Base-by-base conservation (phyloP, 805 yeast genomes). In the Candida sithepensis region DNA sequence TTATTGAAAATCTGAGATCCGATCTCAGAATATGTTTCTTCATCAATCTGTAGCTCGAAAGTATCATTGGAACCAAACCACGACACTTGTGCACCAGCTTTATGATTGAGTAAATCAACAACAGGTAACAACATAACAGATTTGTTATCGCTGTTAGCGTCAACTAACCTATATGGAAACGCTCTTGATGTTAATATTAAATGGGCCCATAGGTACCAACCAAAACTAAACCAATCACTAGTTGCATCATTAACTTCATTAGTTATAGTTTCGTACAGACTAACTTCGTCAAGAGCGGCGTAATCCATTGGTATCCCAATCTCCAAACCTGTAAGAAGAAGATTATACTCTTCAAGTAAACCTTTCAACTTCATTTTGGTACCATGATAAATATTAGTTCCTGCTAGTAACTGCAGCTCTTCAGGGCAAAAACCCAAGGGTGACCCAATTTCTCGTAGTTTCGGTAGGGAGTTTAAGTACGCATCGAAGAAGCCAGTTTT, bases 101-200 rank as follows among this genome's bases (percentile, higher is more conserved):
- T 67, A 64, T 91, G 97, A 59, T 91, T 91, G 44, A 90, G 66
- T 16, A 88, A 66, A 60, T 91, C 97, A 13, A 88, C 75, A 10
- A 91, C 59, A 2, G 97, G 97, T 20, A 85, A 65, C 21, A 91
- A 68, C 73, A 91, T 81, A 75, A 66, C 66, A 12, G 61, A 52
- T 41, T 53, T 48, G 10, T 53, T 45, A 7, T 51, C 37, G 2
- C 59, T 52, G 1, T 39, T 34, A 3, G 50, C 30, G 20, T 71
- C 69, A 9, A 81, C 54, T 4, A 90, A 61, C 42, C 85, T 68
- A 42, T 78, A 76, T 2, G 97, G 97, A 59, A 91, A 91, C 0
- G 94, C 83, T 52, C 97, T 74, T 1, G 96, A 86, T 6, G 84
- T 79, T 48, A 88, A 69, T 18, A 88, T 85, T 43, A 78, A 67